A percentile compares a stretch with the other conserved stretches of the same genome.
Conservation (phyloP, 495 filamentous ascomycete genomes). For the Penicillium daleae region DNA sequence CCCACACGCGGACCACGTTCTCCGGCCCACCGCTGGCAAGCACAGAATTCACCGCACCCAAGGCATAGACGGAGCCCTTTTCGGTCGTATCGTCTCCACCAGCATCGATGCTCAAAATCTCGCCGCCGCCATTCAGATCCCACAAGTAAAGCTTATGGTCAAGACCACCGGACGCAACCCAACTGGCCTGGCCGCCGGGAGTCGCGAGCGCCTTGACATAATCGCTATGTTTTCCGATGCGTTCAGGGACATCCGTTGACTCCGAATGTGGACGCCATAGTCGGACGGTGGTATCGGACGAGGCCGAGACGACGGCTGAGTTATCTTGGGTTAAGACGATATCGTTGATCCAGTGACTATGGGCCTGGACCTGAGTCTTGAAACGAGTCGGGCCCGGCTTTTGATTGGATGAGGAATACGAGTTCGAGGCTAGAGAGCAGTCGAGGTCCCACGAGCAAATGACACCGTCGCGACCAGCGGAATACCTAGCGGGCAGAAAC, state of each 20-base stretch:
- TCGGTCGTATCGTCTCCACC: constrained; percentile 76
- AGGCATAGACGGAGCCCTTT: constrained; percentile 94
- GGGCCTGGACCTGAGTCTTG: constrained; percentile 89
- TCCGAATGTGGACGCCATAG: constrained; percentile 88
- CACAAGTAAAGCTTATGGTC: constrained; percentile 91
- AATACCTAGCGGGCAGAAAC: constrained; percentile 66
- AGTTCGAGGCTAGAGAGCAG: constrained; percentile 44
- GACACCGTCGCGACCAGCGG: constrained; percentile 91
- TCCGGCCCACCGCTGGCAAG: constrained; percentile 94
- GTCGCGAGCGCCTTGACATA: constrained; percentile 95
- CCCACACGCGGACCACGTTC: constrained; percentile 91
- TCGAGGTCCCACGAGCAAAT: constrained; percentile 95
- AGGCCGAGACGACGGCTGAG: constrained; percentile 86
- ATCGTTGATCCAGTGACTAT: constrained; percentile 99
- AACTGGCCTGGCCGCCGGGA: constrained; percentile 68
- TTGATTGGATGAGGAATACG: constrained; percentile 33
- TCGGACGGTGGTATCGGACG: constrained; percentile 93
- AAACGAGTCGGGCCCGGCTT: constrained; percentile 62
- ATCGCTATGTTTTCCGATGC: constrained; percentile 91
- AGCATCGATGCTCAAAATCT: constrained; percentile 82
- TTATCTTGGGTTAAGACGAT: constrained; percentile 85
- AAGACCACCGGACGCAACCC: constrained; percentile 96
- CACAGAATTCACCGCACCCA: constrained; percentile 73
- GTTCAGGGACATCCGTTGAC: constrained; percentile 67
- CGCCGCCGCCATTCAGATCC: constrained; percentile 87